These are phyloP conservation scores for Amylocarpus encephaloides DNA, from an alignment of 2,329 filamentous ascomycete species.

Conservation along the genomic window DNA sequence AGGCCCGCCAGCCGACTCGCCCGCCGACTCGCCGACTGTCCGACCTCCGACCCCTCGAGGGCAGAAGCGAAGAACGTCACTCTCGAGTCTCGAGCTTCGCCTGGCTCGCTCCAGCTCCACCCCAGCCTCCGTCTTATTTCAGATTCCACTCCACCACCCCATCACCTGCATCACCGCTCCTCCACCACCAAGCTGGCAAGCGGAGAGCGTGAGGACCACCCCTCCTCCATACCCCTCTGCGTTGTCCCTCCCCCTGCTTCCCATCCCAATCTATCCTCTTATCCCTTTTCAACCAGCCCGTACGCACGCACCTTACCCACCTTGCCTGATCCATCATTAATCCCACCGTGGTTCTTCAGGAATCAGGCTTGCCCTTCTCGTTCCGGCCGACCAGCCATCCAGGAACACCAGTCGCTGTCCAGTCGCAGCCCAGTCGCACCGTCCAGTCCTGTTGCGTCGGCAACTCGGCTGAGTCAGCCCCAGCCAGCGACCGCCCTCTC, in stretches of 20 bases:
- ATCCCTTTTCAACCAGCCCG: slow-evolving; percentile 31
- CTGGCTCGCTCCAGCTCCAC: slow-evolving; percentile 2
- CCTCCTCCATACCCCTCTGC: slow-evolving; percentile 16
- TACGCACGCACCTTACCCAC: slow-evolving; percentile 16
- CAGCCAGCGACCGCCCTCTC: no score
- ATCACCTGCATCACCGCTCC: background rate
- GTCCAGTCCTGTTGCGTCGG: no score
- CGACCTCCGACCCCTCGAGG: no score
- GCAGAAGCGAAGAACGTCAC: background rate
- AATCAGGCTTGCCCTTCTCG: slow-evolving; percentile 13
- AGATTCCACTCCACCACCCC: background rate
- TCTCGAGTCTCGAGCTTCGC: slow-evolving; percentile 5
- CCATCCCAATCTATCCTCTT: slow-evolving; percentile 30
- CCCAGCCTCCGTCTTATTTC: slow-evolving; percentile 16
- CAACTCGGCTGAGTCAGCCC: background rate
- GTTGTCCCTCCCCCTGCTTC: slow-evolving; percentile 5
- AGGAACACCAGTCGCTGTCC: slow-evolving; percentile 3
- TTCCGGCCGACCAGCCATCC: background rate
- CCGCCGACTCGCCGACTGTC: no score
- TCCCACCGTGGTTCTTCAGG: slow-evolving; percentile 24
- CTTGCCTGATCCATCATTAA: slow-evolving; percentile 32
- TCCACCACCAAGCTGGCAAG: no score
- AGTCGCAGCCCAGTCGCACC: slow-evolving; percentile 1
- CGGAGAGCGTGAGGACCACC: no score
- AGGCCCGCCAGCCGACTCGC: no score